Conservation (phyloP, 2,329 filamentous ascomycete genomes). For the Verticillium longisporum region DNA sequence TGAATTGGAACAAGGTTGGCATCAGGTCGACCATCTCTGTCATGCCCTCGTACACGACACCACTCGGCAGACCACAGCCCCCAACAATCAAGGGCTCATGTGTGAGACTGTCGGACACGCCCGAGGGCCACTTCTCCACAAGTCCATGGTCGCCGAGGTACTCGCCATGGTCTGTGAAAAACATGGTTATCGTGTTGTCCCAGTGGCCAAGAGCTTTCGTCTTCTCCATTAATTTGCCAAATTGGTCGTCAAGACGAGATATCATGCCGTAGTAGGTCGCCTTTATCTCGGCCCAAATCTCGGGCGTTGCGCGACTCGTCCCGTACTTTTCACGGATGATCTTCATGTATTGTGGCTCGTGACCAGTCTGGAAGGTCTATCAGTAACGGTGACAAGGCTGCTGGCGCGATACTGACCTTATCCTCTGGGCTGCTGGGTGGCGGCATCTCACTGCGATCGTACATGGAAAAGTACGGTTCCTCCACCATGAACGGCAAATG, state of each 20-base stretch:
- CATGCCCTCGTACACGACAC: conserved; percentile 24
- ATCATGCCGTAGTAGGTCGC: conserved; percentile 42
- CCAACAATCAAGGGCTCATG: conserved; percentile 37
- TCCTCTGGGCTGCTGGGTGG: conserved; percentile 2
- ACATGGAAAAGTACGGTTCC: conserved; percentile 40
- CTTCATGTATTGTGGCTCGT: conserved; percentile 34
- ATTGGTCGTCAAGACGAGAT: conserved; percentile 35
- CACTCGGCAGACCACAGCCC: conserved; percentile 29
- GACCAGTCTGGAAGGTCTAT: conserved; percentile 26
- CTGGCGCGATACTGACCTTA: conserved; percentile 1
- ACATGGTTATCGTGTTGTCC: conserved; percentile 32
- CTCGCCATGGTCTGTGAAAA: conserved; percentile 38
- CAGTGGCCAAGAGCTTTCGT: conserved; percentile 26
- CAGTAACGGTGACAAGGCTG: not conserved
- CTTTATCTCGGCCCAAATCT: conserved; percentile 36
- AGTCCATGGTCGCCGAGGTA: conserved; percentile 39
- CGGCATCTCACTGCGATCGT: conserved; percentile 21
- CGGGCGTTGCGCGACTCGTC: conserved; percentile 28
- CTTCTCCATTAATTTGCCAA: conserved; percentile 29
- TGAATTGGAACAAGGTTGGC: conserved; percentile 33
- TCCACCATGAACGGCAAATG: conserved; percentile 41
- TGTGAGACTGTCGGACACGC: conserved; percentile 30
- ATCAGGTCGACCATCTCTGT: conserved; percentile 38
- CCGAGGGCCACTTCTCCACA: conserved; percentile 42
- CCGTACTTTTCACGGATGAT: conserved; percentile 29